phyloP scores from a whole-genome alignment of 306 rosid species.

The Gastrolobium bilobum region DNA sequence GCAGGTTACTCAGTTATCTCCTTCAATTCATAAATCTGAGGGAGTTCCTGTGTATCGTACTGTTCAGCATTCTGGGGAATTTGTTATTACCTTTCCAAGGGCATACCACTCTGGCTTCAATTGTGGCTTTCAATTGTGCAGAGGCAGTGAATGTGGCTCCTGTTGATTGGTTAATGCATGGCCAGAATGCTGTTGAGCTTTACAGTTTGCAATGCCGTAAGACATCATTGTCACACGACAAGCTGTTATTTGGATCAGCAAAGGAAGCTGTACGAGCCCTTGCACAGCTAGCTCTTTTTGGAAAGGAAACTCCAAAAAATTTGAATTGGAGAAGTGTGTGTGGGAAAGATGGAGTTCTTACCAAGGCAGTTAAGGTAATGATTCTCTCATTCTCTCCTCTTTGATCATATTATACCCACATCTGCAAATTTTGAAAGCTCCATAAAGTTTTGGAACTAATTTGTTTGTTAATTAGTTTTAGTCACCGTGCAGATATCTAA shows the following conservation, averaged over 20 bases:
- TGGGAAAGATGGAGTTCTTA: constrained; percentile 92
- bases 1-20: constrained; percentile 97
- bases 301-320: constrained; percentile 61
- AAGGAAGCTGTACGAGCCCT: constrained; percentile 75
- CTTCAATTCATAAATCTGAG: constrained; percentile 91
- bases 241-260: constrained; percentile 84
- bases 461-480: no score
- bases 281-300: constrained; percentile 58
- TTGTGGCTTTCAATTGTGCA: constrained; percentile 97
- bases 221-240: constrained; percentile 96
- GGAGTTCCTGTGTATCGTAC: constrained; percentile 88
- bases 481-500: no score
- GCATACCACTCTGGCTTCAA: constrained; percentile 97
- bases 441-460: no score
- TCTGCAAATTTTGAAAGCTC: no score
- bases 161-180: constrained; percentile 95
- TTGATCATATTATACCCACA: no score
- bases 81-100: constrained; percentile 96
- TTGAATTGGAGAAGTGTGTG: constrained; percentile 70
- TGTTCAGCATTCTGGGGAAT: constrained; percentile 86
- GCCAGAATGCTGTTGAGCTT: constrained; percentile 93
- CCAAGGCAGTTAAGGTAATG: no score
- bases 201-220: constrained; percentile 84
- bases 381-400: no score
- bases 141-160: constrained; percentile 99